Conservation (phyloP, 2,329 filamentous ascomycete genomes). For the Hymenoscyphus salicellus region DNA sequence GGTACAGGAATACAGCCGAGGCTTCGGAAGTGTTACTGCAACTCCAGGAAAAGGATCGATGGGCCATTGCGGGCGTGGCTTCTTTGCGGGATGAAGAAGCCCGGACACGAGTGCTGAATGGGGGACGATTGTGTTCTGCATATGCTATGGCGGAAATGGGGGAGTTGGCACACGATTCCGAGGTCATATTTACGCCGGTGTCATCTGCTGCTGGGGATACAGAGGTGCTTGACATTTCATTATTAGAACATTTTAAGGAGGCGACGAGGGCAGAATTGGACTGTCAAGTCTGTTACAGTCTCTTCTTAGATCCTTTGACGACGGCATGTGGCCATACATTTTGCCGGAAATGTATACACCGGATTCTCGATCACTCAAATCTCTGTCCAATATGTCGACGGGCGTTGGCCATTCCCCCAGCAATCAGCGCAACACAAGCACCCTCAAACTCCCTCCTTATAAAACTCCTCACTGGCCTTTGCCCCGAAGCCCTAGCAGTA, state of each 20-base stretch:
- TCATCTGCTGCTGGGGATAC: conserved; percentile 24
- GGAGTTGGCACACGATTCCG: conserved; percentile 53
- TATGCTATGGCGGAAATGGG: conserved; percentile 65
- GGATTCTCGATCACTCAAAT: conserved; percentile 72
- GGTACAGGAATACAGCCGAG: conserved; percentile 38
- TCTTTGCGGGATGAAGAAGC: conserved; percentile 39
- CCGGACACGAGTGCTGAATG: conserved; percentile 43
- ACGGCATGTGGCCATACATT: conserved; percentile 88
- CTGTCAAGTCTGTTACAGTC: conserved; percentile 81
- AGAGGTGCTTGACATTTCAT: conserved; percentile 42
- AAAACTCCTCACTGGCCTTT: conserved; percentile 65
- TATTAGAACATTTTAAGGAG: conserved; percentile 60
- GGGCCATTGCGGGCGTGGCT: conserved; percentile 42
- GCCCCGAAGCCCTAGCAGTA: conserved; percentile 60
- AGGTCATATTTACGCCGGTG: conserved; percentile 49
- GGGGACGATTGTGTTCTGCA: conserved; percentile 62
- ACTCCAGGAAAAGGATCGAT: conserved; percentile 41
- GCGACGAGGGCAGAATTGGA: conserved; percentile 69
- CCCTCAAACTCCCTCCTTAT: conserved; percentile 62
- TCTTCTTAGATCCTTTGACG: conserved; percentile 79
- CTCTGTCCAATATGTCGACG: conserved; percentile 80
- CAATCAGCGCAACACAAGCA: conserved; percentile 34
- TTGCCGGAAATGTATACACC: conserved; percentile 74
- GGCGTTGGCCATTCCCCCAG: conserved; percentile 50
- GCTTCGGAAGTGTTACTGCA: conserved; percentile 41